Evolutionary conservation across 345 rosid genomes (phyloP).

Genomic region (Eucalyptus shirleyi): DNA sequence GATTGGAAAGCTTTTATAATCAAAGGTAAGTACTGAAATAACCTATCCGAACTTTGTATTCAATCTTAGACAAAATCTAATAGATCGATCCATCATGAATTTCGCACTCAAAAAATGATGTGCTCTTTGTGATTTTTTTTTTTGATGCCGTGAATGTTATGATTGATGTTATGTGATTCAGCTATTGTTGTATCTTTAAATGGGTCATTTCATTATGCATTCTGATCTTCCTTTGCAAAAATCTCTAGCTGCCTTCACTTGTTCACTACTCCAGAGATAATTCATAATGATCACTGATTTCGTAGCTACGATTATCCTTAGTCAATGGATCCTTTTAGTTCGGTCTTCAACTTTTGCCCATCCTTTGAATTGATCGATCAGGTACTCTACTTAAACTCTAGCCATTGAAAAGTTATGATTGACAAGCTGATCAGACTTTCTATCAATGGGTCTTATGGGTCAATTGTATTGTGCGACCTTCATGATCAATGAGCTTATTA

Average conservation of each 20-base stretch:
- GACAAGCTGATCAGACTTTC: too few species aligned
- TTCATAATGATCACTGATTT: too few species aligned
- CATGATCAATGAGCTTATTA: too few species aligned
- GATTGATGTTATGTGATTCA: not conserved
- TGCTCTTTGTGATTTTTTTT: not conserved
- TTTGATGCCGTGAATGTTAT: not conserved
- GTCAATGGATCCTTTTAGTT: too few species aligned
- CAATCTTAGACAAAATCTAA: not conserved
- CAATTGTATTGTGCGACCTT: too few species aligned
- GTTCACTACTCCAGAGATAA: too few species aligned
- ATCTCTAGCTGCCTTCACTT: not conserved
- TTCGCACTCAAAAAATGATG: not conserved
- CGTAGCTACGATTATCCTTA: too few species aligned
- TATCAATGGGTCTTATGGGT: too few species aligned
- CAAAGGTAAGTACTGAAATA: not conserved
- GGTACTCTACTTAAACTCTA: too few species aligned
- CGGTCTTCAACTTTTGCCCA: too few species aligned
- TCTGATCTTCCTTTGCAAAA: not conserved
- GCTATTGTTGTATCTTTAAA: not conserved
- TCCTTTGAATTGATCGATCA: too few species aligned
- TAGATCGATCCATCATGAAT: not conserved
- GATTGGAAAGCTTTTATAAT: not conserved
- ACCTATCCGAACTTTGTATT: not conserved
- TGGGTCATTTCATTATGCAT: not conserved
- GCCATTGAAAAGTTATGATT: too few species aligned